A percentile compares a stretch with the other conserved stretches of the same genome.
phyloP scores from a whole-genome alignment of 257 asterid species.

The Cordia subcordata region DNA sequence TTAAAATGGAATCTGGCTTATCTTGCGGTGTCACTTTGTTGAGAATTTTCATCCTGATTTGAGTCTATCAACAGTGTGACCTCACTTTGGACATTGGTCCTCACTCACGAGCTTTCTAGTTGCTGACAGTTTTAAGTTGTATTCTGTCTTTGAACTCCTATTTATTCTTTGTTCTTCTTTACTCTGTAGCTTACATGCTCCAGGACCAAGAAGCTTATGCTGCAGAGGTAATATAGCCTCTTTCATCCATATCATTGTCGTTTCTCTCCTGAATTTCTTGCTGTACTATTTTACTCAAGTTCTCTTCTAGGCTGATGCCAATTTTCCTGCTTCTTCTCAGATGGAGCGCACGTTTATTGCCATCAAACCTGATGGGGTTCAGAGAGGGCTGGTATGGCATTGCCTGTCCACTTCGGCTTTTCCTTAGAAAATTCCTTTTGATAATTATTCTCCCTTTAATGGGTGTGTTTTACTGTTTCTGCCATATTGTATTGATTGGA shows the following conservation, averaged over 20 bases:
- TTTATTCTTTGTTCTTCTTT: conserved; percentile 9
- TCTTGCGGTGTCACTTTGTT: too few relatives aligned
- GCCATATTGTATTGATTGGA: neutral
- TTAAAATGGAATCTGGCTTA: neutral
- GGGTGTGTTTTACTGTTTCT: neutral
- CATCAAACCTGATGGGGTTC: conserved; percentile 99
- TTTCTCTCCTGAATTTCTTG: conserved; percentile 5
- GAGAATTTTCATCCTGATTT: neutral
- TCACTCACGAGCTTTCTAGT: neutral
- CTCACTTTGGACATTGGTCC: neutral
- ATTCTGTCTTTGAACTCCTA: conserved; percentile 5
- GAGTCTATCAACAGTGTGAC: too few relatives aligned
- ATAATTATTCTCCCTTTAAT: neutral
- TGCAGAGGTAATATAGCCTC: conserved; percentile 54
- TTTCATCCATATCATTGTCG: conserved; percentile 4
- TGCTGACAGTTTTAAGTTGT: neutral
- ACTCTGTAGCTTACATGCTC: conserved; percentile 68
- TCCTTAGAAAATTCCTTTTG: conserved; percentile 3
- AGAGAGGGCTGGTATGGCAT: conserved; percentile 84
- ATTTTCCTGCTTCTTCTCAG: conserved; percentile 28
- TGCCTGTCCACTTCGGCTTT: conserved; percentile 2
- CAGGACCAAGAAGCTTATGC: conserved; percentile 89
- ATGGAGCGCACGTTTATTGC: conserved; percentile 93
- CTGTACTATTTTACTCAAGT: neutral
- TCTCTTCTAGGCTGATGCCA: conserved; percentile 18